Base-by-base conservation (phyloP, 225 moss, liverwort and hornwort genomes). In the Straminergon stramineum region DNA sequence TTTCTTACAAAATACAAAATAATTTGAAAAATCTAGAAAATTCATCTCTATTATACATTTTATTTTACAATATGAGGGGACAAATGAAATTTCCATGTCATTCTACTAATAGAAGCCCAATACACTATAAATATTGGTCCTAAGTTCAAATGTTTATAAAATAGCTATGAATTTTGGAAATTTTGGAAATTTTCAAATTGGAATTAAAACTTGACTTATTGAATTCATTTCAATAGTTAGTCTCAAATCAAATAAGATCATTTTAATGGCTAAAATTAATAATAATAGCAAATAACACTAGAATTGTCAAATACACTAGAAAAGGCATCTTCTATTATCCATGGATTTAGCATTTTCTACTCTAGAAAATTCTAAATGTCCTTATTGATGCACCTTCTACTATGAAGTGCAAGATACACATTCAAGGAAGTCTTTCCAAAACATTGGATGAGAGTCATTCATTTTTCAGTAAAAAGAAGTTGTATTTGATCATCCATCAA, bases 111-210 rank as follows among this genome's bases (percentile, higher is more conserved):
- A 68, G 21, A 67, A 37, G 20, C 6, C 20, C 3, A 35, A 2
- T 34, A 17, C 10, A 27, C 10, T 37, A 11, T 20, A 0, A 37
- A 37, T 37, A 35, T 67, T 67, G 11, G 20, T 19, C 20, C 37
- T 18, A 37, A 37, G 12, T n/a, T 23, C 4, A 39, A n/a, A n/a
- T 23, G 13, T 7, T 4, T 1, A 14, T 39, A 70, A 23, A 22
- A 7, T 39, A 70, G 23, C 39, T n/a, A n/a, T n/a, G 0, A 23
- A 70, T 69, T 69, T 69, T 13, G 0, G 2, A 23, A 69, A 8
- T 2, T 39, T 24, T 7, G 0, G 0, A 7, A n/a, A 23, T 5
- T 13, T 69, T 39, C 4, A 21, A 13, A n/a, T n/a, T 7, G 6
- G 39, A 22, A 1, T 24, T 8, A 24, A 24, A 8, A 3, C 12